These are phyloP conservation scores for Bipolaris sorokiniana DNA, from an alignment of 2,329 filamentous ascomycete species.

Conservation along the genomic window DNA sequence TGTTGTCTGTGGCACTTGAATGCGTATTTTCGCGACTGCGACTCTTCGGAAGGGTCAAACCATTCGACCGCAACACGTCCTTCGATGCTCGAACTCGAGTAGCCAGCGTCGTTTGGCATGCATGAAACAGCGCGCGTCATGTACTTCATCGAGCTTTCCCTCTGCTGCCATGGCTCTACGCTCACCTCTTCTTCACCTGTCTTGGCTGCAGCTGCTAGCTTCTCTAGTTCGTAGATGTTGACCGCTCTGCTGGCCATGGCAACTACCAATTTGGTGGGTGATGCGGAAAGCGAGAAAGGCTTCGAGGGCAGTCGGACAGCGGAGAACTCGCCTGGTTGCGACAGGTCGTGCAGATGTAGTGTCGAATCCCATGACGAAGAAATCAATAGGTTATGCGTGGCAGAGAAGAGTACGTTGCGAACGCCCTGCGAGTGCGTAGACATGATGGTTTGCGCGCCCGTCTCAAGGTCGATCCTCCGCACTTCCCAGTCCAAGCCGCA, in stretches of 20 bases:
- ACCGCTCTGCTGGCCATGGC: conserved; percentile 95
- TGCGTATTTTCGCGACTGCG: conserved; percentile 91
- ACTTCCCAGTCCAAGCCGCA: conserved; percentile 89
- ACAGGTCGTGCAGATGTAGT: conserved; percentile 79
- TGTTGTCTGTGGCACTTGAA: conserved; percentile 97
- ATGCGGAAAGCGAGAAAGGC: conserved; percentile 81
- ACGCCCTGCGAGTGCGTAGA: conserved; percentile 81
- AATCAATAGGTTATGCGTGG: conserved; percentile 76
- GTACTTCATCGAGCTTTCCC: conserved; percentile 94
- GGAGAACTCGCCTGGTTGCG: conserved; percentile 61
- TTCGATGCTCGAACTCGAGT: conserved; percentile 91
- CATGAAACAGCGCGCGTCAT: conserved; percentile 91
- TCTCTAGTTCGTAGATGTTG: conserved; percentile 87
- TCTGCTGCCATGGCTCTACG: conserved; percentile 85
- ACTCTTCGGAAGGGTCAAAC: conserved; percentile 89
- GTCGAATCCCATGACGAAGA: conserved; percentile 94
- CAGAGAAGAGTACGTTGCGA: conserved; percentile 82
- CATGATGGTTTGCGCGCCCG: conserved; percentile 73
- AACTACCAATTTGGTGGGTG: conserved; percentile 86
- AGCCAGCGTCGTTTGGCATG: conserved; percentile 96
- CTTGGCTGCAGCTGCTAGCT: conserved; percentile 58
- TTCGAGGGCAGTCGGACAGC: conserved; percentile 79
- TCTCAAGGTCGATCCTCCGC: conserved; percentile 76
- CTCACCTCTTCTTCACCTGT: conserved; percentile 45
- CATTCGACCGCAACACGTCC: conserved; percentile 96